phyloP scores from a whole-genome alignment of 768 basidiomycete genomes.

The Boletus speciosus region DNA sequence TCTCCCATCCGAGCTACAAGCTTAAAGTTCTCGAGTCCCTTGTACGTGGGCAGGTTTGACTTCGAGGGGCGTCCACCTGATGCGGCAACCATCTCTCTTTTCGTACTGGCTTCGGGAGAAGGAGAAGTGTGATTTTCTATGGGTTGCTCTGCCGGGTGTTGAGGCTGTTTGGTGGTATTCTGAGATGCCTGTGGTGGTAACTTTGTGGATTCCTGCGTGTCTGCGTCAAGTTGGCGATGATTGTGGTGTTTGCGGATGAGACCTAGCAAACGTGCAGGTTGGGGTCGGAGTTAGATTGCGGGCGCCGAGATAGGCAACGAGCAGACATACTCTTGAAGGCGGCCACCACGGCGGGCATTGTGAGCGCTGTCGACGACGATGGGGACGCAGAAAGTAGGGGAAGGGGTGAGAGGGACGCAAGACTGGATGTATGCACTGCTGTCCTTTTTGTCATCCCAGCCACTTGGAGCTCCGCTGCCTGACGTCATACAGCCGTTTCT shows the following conservation, averaged over 20 bases:
- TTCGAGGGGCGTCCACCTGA: constrained; percentile 72
- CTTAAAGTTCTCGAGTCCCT: constrained; percentile 77
- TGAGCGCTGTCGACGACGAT: constrained; percentile 6
- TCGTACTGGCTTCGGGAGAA: constrained; percentile 14
- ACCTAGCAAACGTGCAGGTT: constrained; percentile 41
- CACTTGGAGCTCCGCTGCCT: constrained; percentile 33
- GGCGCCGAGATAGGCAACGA: constrained; percentile 1
- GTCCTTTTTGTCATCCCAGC: constrained; percentile 31
- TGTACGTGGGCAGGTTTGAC: constrained; percentile 79
- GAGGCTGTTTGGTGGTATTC: constrained; percentile 33
- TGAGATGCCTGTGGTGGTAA: constrained; percentile 17
- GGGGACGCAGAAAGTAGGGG: background rate
- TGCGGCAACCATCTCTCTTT: constrained; percentile 47
- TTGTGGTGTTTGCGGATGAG: constrained; percentile 77
- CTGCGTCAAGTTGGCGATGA: constrained; percentile 41
- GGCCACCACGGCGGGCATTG: constrained; percentile 76
- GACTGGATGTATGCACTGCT: constrained; percentile 12
- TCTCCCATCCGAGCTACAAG: constrained; percentile 90
- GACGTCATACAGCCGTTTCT: constrained; percentile 28
- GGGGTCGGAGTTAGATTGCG: constrained; percentile 21
- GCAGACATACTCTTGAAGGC: constrained; percentile 76
- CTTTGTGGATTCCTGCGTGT: constrained; percentile 25
- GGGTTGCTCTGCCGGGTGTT: constrained; percentile 37
- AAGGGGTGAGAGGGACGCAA: background rate
- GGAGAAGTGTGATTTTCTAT: constrained; percentile 26